These are phyloP conservation scores for Lactarius vividus DNA, from an alignment of 768 basidiomycete genomes.

Conservation along the genomic window DNA sequence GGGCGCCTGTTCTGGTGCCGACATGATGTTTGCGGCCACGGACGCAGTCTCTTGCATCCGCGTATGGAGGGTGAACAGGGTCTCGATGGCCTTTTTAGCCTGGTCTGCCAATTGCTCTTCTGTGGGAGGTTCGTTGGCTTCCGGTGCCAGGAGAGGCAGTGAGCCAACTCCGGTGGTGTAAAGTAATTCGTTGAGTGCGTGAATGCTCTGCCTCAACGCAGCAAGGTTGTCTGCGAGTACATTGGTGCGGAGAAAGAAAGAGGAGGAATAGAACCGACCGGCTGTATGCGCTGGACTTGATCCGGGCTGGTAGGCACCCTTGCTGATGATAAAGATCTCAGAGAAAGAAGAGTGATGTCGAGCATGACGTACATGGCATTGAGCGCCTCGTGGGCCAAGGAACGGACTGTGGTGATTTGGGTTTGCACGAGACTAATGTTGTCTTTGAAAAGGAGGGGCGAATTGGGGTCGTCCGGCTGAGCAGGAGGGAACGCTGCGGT, in stretches of 20 bases:
- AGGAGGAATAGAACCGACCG: slow-evolving; percentile 3
- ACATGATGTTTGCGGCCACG: slow-evolving; percentile 25
- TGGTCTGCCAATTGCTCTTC: slow-evolving; percentile 25
- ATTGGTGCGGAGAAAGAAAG: background rate
- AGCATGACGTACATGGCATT: slow-evolving; percentile 22
- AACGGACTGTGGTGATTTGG: slow-evolving; percentile 20
- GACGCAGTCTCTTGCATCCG: slow-evolving; percentile 23
- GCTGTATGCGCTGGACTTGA: slow-evolving; percentile 22
- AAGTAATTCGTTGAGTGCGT: slow-evolving; percentile 15
- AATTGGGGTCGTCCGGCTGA: slow-evolving; percentile 24
- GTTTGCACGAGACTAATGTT: slow-evolving; percentile 21
- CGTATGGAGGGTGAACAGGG: slow-evolving; percentile 15
- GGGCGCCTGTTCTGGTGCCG: slow-evolving; percentile 14
- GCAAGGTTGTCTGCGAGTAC: slow-evolving; percentile 15
- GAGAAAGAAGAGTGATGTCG: background rate
- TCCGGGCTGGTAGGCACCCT: slow-evolving; percentile 23
- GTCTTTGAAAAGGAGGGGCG: slow-evolving; percentile 26
- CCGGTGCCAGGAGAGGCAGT: slow-evolving; percentile 24
- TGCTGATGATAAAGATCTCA: slow-evolving; percentile 2
- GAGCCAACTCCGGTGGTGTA: slow-evolving; percentile 24
- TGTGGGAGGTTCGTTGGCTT: slow-evolving; percentile 12
- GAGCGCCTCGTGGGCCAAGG: slow-evolving; percentile 24
- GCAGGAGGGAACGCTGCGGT: slow-evolving; percentile 16
- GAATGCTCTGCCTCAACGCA: slow-evolving; percentile 19
- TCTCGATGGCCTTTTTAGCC: slow-evolving; percentile 24